phyloP scores from a whole-genome alignment of 352 stramenopile genomes.

The Phytophthora ramorum region DNA sequence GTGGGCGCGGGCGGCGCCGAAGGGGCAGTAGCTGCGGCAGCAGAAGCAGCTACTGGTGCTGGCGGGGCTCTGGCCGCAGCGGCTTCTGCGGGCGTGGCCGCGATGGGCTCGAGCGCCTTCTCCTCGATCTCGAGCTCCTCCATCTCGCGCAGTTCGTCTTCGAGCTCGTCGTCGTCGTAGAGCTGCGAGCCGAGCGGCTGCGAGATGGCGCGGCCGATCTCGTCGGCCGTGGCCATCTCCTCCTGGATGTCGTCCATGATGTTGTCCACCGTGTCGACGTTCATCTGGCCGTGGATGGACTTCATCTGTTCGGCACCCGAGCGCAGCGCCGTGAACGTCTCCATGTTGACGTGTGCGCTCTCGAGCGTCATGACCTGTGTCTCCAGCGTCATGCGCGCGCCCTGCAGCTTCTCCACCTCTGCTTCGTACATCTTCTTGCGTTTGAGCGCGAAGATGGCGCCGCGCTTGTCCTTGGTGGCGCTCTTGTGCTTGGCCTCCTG shows the following conservation, averaged over 20 bases:
- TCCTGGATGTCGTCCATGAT: conserved; percentile 99
- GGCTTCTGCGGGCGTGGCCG: conserved; percentile 34
- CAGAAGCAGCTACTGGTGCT: conserved; percentile 29
- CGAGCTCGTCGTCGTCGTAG: conserved; percentile 94
- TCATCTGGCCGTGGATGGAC: conserved; percentile 95
- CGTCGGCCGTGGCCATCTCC: conserved; percentile 95
- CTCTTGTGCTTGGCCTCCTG: conserved; percentile 97
- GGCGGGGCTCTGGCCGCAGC: conserved; percentile 28
- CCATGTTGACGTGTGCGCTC: conserved; percentile 95
- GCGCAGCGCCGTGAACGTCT: conserved; percentile 96
- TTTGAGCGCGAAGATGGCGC: conserved; percentile 97
- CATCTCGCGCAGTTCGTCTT: conserved; percentile 94
- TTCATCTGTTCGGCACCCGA: conserved; percentile 95
- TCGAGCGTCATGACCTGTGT: conserved; percentile 93
- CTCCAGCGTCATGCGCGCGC: conserved; percentile 97
- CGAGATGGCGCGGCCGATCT: conserved; percentile 95
- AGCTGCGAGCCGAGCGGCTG: conserved; percentile 94
- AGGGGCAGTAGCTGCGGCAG: conserved; percentile 30
- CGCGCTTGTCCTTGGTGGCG: conserved; percentile 96
- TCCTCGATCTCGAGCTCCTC: conserved; percentile 93
- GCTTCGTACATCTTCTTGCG: conserved; percentile 99
- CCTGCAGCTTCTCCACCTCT: conserved; percentile 98
- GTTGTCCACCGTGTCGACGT: conserved; percentile 97
- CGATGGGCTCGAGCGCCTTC: conserved; percentile 68
- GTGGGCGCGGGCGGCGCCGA: conserved; percentile 29